Base-by-base conservation (phyloP, 208 protist species). In the Crithidia fasciculata region DNA sequence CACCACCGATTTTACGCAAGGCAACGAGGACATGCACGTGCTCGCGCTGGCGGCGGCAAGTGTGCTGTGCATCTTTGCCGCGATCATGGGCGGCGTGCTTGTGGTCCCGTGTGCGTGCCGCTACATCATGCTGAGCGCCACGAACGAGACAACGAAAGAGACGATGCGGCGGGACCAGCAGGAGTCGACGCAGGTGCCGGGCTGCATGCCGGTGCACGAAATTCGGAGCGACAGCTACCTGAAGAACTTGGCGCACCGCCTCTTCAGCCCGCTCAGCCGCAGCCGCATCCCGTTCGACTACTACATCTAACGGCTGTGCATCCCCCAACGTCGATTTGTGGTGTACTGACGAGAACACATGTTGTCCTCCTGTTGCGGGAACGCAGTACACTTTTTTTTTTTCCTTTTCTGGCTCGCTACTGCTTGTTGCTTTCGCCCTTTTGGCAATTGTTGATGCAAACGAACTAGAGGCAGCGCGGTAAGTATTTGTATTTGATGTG, bases 61-160 rank as follows among this genome's bases (percentile, higher is more conserved):
- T n/a, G 62, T 73, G 13, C 44, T 81, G 6, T 77, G 69, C 56
- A 73, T 80, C 19, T 15, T 82, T 5, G 68, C 53, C 5, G 49
- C 67, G 36, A 19, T 80, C 45, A 53, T 54, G n/a, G 70, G 70
- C 5, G 50, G 71, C n/a, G 69, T 66, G 28, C 45, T 83, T 47
- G 68, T 87, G n/a, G 45, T 82, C 2, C 82, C 88, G 15, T 81
- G 80, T 44, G 55, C 82, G 3, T 36, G 44, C 15, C 80, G 81
- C 58, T 92, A 89, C 59, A 53, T 92, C 28, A 73, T 78, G 40
- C 71, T 88, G 56, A 79, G 65, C 47, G 86, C 82, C 54, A 62
- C 76, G 16, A 86, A 88, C 52, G 70, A 44, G 28, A 92, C 84
- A 12, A 63, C 84, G 39, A 91, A 89, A 58, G 85, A 90, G 74